Conservation (phyloP, 2,329 filamentous ascomycete genomes). For the Rasamsonia emersonii region DNA sequence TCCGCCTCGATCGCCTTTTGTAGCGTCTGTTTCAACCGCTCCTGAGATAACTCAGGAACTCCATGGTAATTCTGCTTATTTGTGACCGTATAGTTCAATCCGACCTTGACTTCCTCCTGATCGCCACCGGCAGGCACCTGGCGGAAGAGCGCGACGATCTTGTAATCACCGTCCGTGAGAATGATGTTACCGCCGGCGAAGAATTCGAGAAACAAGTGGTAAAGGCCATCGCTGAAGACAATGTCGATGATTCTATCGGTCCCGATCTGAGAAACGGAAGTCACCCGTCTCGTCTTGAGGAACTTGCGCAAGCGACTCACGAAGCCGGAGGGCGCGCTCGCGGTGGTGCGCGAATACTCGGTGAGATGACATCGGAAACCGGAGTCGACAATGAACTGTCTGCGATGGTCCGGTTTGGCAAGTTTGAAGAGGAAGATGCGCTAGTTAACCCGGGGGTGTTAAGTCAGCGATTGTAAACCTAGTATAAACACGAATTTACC, state of each 20-base stretch:
- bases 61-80: constrained; percentile 77
- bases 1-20: constrained; percentile 48
- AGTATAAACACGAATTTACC: constrained; percentile 1
- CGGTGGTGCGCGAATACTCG: constrained; percentile 78
- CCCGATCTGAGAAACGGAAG: constrained; percentile 72
- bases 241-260: constrained; percentile 92
- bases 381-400: constrained; percentile 86
- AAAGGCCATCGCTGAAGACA: constrained; percentile 83
- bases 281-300: constrained; percentile 78
- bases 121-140: constrained; percentile 72
- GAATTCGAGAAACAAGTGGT: constrained; percentile 85
- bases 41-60: constrained; percentile 63
- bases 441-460: too few species aligned
- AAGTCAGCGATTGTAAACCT: neutral
- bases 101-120: constrained; percentile 73
- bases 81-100: constrained; percentile 68
- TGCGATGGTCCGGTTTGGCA: constrained; percentile 76
- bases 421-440: constrained; percentile 96
- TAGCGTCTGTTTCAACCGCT: constrained; percentile 62
- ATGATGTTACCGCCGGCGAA: constrained; percentile 95
- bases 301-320: constrained; percentile 78
- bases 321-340: constrained; percentile 74
- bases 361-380: constrained; percentile 95
- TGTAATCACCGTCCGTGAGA: constrained; percentile 74
- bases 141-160: constrained; percentile 71